These are phyloP conservation scores for Proliferodiscus dingleyae DNA, from an alignment of 2,329 filamentous ascomycete genomes.

Conservation along the genomic window DNA sequence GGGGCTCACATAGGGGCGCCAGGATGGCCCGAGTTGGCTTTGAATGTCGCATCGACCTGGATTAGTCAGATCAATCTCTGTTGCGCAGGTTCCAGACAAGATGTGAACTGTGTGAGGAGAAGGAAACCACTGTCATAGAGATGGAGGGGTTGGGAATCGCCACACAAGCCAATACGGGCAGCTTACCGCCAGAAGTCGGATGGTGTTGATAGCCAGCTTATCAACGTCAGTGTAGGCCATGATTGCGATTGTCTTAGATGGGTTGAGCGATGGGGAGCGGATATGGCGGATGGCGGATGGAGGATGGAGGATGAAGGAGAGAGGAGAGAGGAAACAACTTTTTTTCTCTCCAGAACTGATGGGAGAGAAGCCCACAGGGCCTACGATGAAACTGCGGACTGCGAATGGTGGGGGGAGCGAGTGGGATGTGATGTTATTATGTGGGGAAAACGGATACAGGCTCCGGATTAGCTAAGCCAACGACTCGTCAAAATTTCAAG, in stretches of 20 bases:
- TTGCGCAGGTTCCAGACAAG: conserved; percentile 7
- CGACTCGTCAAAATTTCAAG: too few relatives aligned
- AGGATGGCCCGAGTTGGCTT: conserved; percentile 96
- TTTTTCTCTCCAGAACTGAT: too few relatives aligned
- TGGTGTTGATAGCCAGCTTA: conserved; percentile 93
- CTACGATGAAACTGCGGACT: too few relatives aligned
- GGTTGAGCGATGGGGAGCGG: background rate
- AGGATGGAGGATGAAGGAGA: background rate
- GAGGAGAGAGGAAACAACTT: conserved; percentile 4
- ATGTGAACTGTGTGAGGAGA: conserved; percentile 23
- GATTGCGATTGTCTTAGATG: conserved; percentile 18
- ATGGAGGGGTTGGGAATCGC: conserved; percentile 34
- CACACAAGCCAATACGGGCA: conserved; percentile 18
- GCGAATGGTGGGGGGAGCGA: too few relatives aligned
- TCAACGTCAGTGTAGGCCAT: conserved; percentile 91
- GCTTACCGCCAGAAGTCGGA: conserved; percentile 91
- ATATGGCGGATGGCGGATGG: background rate
- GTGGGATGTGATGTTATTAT: too few relatives aligned
- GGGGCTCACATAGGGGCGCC: conserved; percentile 85
- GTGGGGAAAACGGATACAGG: too few relatives aligned
- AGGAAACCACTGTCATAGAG: conserved; percentile 16
- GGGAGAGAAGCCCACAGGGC: too few relatives aligned
- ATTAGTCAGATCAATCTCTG: conserved; percentile 17
- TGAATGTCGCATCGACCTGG: conserved; percentile 94
- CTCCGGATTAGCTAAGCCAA: too few relatives aligned